Percentiles rank a stretch among this genome's conserved stretches.
Conservation (phyloP, 371 early-diverging fungal species). For the Circinella minor region DNA sequence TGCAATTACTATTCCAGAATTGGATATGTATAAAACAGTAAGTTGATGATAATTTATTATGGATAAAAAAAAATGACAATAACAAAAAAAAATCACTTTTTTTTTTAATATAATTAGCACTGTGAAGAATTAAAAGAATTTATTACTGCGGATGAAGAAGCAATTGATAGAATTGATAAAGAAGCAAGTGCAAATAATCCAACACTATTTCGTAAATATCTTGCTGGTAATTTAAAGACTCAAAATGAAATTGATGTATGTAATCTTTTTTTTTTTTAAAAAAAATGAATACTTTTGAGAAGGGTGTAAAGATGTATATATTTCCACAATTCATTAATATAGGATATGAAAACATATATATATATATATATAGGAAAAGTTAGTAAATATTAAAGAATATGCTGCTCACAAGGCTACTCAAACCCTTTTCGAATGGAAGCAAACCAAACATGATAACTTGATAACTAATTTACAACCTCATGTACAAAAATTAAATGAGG, state of each 20-base stretch:
- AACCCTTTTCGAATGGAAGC: background rate
- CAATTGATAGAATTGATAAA: background rate
- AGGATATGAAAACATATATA: no score
- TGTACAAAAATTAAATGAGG: background rate
- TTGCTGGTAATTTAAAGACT: background rate
- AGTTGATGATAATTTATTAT: background rate
- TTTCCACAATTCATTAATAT: no score
- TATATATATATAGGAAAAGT: background rate
- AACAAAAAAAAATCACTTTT: no score
- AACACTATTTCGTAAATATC: background rate
- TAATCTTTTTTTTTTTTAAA: background rate
- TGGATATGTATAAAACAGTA: slow-evolving; percentile 6
- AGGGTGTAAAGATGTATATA: background rate
- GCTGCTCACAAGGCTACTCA: background rate
- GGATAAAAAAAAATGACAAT: no score
- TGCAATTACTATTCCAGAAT: background rate
- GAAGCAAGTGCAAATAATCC: background rate
- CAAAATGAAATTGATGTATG: slow-evolving; percentile 5
- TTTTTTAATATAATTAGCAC: background rate
- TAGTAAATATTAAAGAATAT: background rate
- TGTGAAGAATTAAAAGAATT: background rate
- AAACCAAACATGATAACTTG: background rate
- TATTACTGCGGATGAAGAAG: slow-evolving; percentile 1
- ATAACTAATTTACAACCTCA: background rate
- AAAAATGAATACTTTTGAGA: no score